phyloP scores from a whole-genome alignment of 2,329 filamentous ascomycete species.

The Penicillium expansum region DNA sequence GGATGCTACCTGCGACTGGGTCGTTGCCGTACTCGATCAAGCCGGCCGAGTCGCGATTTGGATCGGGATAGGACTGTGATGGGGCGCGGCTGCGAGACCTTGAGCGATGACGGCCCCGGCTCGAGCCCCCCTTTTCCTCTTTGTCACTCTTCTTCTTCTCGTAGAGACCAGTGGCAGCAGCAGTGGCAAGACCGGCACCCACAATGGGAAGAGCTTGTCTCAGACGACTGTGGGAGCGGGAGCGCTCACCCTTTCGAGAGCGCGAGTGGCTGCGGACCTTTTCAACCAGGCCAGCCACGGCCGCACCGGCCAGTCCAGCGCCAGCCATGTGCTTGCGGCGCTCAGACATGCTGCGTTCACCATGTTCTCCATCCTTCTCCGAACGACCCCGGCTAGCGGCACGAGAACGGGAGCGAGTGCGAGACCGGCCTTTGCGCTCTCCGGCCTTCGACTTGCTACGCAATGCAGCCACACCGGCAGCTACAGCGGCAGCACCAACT shows the following conservation, averaged over 20 bases:
- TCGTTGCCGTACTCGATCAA: slow-evolving; percentile 65
- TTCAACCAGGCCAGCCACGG: slow-evolving; percentile 60
- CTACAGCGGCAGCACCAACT: slow-evolving; percentile 57
- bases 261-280: slow-evolving; percentile 58
- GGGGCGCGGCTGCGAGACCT: slow-evolving; percentile 46
- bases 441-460: slow-evolving; percentile 54
- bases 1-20: slow-evolving; percentile 58
- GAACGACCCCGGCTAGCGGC: slow-evolving; percentile 32
- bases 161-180: slow-evolving; percentile 60
- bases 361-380: slow-evolving; percentile 16
- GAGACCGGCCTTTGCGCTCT: slow-evolving; percentile 48
- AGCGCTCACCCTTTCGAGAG: slow-evolving; percentile 48
- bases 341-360: slow-evolving; percentile 43
- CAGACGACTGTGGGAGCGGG: slow-evolving; percentile 55
- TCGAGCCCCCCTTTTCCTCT: slow-evolving; percentile 49
- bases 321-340: slow-evolving; percentile 60
- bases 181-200: slow-evolving; percentile 60
- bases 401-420: slow-evolving; percentile 48
- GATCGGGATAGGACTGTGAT: slow-evolving; percentile 42
- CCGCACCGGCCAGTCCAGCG: slow-evolving; percentile 61
- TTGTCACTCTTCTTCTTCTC: slow-evolving; percentile 63
- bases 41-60: slow-evolving; percentile 45
- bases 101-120: slow-evolving; percentile 42
- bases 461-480: slow-evolving; percentile 57
- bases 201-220: slow-evolving; percentile 59